phyloP scores from a whole-genome alignment of 164 flowering plant genomes.

The Kalanchoe fedtschenkoi region DNA sequence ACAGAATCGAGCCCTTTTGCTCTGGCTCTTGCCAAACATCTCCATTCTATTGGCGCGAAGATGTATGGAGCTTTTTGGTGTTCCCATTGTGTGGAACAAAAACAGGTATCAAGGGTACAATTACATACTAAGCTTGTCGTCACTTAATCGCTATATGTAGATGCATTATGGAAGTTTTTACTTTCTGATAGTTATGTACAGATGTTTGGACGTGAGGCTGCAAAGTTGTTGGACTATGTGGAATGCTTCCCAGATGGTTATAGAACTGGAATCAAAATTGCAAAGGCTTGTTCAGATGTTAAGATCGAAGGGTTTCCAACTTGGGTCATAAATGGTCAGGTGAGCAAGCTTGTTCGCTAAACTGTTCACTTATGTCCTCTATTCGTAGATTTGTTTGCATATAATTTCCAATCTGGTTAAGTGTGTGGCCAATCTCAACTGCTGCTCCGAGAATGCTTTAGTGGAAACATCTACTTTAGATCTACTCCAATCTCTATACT shows the following conservation, averaged over 20 bases:
- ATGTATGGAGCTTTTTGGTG: constrained; percentile 99
- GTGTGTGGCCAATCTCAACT: background rate
- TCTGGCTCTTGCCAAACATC: constrained; percentile 74
- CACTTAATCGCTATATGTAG: background rate
- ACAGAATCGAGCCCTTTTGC: constrained; percentile 62
- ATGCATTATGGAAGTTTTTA: background rate
- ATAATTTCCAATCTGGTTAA: background rate
- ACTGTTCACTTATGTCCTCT: background rate
- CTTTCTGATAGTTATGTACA: constrained; percentile 9
- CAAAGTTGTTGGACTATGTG: constrained; percentile 66
- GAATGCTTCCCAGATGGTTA: constrained; percentile 93
- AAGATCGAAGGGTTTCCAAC: constrained; percentile 81
- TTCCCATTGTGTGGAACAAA: constrained; percentile 89
- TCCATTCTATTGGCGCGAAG: constrained; percentile 77
- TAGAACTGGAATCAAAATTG: constrained; percentile 54
- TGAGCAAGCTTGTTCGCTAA: constrained; percentile 14
- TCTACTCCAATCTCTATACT: background rate
- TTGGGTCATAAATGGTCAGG: constrained; percentile 94
- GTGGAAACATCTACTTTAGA: background rate
- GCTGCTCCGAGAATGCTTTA: background rate
- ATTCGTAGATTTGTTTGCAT: background rate
- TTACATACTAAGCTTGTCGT: background rate
- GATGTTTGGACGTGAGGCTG: constrained; percentile 93
- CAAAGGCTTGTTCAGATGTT: constrained; percentile 45
- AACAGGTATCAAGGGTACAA: constrained; percentile 48